Evolutionary conservation across 352 stramenopile species (phyloP).

Genomic region (Globisporangium cederbergense): DNA sequence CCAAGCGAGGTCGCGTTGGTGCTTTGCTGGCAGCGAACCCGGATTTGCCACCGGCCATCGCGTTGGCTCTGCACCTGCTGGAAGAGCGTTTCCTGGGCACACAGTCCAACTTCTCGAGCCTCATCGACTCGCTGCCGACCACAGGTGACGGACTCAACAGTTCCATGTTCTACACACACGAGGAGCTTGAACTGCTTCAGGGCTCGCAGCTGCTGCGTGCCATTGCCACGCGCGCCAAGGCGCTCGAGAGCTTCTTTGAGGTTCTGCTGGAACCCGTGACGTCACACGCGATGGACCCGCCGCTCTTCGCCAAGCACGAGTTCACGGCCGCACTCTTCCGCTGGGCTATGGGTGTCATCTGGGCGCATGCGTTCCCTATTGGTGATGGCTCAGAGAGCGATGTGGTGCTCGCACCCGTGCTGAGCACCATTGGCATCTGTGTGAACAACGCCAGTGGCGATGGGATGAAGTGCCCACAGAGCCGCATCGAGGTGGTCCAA

Average conservation of each 20-base stretch:
- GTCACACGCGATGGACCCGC: slow-evolving; percentile 33
- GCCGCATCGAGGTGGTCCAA: slow-evolving; percentile 21
- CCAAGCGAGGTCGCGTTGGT: slow-evolving; percentile 27
- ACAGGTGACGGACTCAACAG: slow-evolving; percentile 26
- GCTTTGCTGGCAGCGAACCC: slow-evolving; percentile 42
- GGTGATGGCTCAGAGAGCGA: slow-evolving; percentile 21
- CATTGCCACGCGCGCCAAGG: slow-evolving; percentile 25
- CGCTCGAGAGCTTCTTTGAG: slow-evolving; percentile 37
- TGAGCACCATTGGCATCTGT: slow-evolving; percentile 40
- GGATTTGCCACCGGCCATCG: slow-evolving; percentile 36
- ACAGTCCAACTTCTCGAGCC: slow-evolving; percentile 36
- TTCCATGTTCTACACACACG: slow-evolving; percentile 38
- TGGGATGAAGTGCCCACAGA: slow-evolving; percentile 19
- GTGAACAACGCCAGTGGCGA: slow-evolving; percentile 14
- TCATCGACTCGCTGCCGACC: slow-evolving; percentile 27
- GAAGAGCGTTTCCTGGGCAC: slow-evolving; percentile 37
- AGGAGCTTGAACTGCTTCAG: slow-evolving; percentile 29
- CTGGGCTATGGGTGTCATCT: slow-evolving; percentile 47
- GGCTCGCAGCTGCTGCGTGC: slow-evolving; percentile 39
- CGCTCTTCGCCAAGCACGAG: slow-evolving; percentile 38
- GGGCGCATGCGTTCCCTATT: slow-evolving; percentile 32
- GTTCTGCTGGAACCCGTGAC: slow-evolving; percentile 35
- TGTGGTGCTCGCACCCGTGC: slow-evolving; percentile 35
- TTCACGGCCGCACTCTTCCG: slow-evolving; percentile 43
- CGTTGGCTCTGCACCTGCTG: slow-evolving; percentile 39